phyloP scores from a whole-genome alignment of 192 early-diverging fungal species.

The Backusella australiensis region DNA sequence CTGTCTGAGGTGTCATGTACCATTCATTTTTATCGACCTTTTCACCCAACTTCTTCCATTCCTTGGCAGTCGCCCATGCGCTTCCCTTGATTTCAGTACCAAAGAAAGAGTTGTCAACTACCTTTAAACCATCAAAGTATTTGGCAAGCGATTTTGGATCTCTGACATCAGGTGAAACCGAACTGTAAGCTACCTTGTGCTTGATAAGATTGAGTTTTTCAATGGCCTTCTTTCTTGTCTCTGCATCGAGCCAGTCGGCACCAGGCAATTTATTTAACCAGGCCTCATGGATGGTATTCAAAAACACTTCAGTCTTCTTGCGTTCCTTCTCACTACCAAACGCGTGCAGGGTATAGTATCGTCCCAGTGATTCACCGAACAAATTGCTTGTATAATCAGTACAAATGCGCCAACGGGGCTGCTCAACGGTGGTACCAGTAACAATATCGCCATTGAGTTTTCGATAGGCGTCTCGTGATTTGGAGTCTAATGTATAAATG shows the following conservation, averaged over 20 bases:
- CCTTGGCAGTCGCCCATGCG: slow-evolving; percentile 35
- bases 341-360: slow-evolving; percentile 40
- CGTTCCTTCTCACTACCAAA: slow-evolving; percentile 46
- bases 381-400: background rate
- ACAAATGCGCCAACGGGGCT: slow-evolving; percentile 45
- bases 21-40: slow-evolving; percentile 49
- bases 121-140: slow-evolving; percentile 51
- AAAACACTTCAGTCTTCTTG: slow-evolving; percentile 37
- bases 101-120: slow-evolving; percentile 52
- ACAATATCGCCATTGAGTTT: slow-evolving; percentile 4
- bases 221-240: slow-evolving; percentile 37
- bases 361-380: slow-evolving; percentile 28
- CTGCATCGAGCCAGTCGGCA: slow-evolving; percentile 45
- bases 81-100: slow-evolving; percentile 55
- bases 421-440: slow-evolving; percentile 13
- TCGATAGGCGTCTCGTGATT: background rate
- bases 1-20: slow-evolving; percentile 57
- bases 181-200: slow-evolving; percentile 63
- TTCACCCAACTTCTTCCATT: slow-evolving; percentile 27
- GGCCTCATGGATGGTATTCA: slow-evolving; percentile 36
- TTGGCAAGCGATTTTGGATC: slow-evolving; percentile 41
- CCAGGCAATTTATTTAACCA: slow-evolving; percentile 35
- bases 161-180: slow-evolving; percentile 54
- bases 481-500: slow-evolving; percentile 6
- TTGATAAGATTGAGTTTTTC: slow-evolving; percentile 46